phyloP scores from a whole-genome alignment of 768 basidiomycete species.

The Kwoniella sp. region DNA sequence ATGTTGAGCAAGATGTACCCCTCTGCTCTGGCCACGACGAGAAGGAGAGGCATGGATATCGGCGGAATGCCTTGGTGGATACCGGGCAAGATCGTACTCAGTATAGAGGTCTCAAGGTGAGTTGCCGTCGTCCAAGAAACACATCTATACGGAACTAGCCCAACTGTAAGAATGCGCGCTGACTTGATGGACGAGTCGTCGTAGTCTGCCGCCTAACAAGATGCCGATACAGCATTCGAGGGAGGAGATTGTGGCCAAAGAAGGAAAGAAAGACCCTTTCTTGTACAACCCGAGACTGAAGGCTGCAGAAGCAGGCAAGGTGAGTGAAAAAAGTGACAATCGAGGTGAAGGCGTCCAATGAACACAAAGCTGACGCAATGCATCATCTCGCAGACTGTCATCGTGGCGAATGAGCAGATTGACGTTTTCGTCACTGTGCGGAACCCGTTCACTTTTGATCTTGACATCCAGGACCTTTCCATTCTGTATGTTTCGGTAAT shows the following conservation, averaged over 20 bases:
- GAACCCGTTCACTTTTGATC: slow-evolving; percentile 89
- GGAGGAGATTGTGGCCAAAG: slow-evolving; percentile 36
- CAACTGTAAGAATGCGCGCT: neutral
- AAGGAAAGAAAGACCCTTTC: slow-evolving; percentile 73
- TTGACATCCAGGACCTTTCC: slow-evolving; percentile 79
- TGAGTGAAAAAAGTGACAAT: too few relatives aligned
- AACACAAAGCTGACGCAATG: slow-evolving; percentile 55
- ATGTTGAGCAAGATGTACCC: slow-evolving; percentile 73
- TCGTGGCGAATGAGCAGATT: slow-evolving; percentile 79
- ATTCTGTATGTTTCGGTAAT: slow-evolving; percentile 65
- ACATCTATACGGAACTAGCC: neutral
- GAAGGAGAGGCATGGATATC: slow-evolving; percentile 71
- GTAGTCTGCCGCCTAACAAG: slow-evolving; percentile 71
- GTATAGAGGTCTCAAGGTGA: slow-evolving; percentile 76
- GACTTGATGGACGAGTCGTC: neutral
- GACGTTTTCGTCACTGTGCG: slow-evolving; percentile 82
- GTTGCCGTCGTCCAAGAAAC: slow-evolving; percentile 43
- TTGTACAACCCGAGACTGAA: slow-evolving; percentile 79
- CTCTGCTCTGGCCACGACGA: slow-evolving; percentile 72
- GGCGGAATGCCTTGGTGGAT: slow-evolving; percentile 74
- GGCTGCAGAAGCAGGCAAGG: slow-evolving; percentile 65
- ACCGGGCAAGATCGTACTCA: slow-evolving; percentile 74
- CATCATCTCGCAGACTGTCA: slow-evolving; percentile 62
- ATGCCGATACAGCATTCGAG: slow-evolving; percentile 71
- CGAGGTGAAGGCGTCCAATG: too few relatives aligned